phyloP scores from a whole-genome alignment of 495 filamentous ascomycete species.

The Neurospora africana region DNA sequence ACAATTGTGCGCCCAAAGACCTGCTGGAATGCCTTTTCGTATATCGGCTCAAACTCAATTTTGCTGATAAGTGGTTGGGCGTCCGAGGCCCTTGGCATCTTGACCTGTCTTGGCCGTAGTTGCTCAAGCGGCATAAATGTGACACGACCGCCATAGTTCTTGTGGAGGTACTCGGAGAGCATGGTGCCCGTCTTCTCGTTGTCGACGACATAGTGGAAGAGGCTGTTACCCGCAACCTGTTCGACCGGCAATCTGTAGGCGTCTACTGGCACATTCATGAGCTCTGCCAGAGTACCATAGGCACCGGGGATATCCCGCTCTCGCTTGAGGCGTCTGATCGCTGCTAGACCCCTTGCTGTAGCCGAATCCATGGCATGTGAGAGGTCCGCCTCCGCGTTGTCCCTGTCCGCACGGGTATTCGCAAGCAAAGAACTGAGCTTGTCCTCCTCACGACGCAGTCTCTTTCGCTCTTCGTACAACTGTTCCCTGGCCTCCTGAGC shows the following conservation, averaged over 20 bases:
- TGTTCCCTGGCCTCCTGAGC: constrained; percentile 75
- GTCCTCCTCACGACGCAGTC: constrained; percentile 83
- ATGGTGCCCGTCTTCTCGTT: constrained; percentile 78
- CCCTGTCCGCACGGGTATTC: constrained; percentile 61
- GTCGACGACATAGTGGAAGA: constrained; percentile 97
- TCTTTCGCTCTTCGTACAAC: constrained; percentile 79
- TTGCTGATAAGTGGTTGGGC: constrained; percentile 80
- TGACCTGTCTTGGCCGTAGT: constrained; percentile 52
- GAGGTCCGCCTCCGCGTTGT: constrained; percentile 64
- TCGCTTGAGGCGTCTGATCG: constrained; percentile 68
- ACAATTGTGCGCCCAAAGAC: constrained; percentile 95
- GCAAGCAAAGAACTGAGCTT: constrained; percentile 68
- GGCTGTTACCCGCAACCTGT: constrained; percentile 79
- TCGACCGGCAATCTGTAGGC: constrained; percentile 83
- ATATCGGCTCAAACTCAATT: constrained; percentile 64
- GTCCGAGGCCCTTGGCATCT: constrained; percentile 77
- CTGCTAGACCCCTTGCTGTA: constrained; percentile 71
- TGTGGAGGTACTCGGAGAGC: constrained; percentile 69
- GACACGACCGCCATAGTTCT: constrained; percentile 70
- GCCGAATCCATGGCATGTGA: constrained; percentile 81
- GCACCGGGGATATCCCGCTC: constrained; percentile 73
- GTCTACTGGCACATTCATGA: constrained; percentile 68
- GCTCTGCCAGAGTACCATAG: constrained; percentile 85
- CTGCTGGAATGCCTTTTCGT: constrained; percentile 78
- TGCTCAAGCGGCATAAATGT: constrained; percentile 92